phyloP scores from a whole-genome alignment of 2,329 filamentous ascomycete species.

The Lecanoromycetidae sp. region DNA sequence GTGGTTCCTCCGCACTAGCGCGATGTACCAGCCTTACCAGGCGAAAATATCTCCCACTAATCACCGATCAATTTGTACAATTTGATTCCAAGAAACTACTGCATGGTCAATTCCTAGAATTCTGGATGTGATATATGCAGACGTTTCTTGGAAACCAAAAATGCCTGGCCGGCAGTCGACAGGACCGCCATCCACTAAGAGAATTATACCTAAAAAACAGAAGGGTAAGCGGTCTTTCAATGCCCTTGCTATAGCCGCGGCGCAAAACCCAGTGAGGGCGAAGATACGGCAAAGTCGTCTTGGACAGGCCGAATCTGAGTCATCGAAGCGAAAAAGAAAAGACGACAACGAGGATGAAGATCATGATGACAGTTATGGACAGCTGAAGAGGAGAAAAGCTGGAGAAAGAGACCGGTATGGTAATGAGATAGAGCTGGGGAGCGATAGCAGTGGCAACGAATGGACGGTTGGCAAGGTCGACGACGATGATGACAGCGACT shows the following conservation, averaged over 20 bases:
- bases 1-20: constrained; percentile 5
- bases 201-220: constrained; percentile 32
- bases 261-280: constrained; percentile 39
- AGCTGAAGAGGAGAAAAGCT: constrained; percentile 6
- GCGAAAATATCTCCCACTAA: not conserved
- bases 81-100: too few relatives aligned
- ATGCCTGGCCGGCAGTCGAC: constrained; percentile 33
- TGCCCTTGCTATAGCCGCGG: constrained; percentile 53
- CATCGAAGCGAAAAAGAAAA: constrained; percentile 31
- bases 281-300: constrained; percentile 47
- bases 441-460: constrained; percentile 73
- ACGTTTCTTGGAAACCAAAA: not conserved
- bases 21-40: not conserved
- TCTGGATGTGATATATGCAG: too few relatives aligned
- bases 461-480: constrained; percentile 66
- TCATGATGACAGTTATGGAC: constrained; percentile 20
- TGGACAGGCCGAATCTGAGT: constrained; percentile 32
- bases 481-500: constrained; percentile 54
- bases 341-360: constrained; percentile 42
- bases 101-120: too few relatives aligned
- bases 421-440: constrained; percentile 54
- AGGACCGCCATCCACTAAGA: constrained; percentile 23
- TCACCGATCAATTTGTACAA: too few relatives aligned
- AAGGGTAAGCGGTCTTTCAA: constrained; percentile 45
- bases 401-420: constrained; percentile 31